Evolutionary conservation across 176 grass and related monocot genomes (phyloP).

Genomic region (Aegilops bicornis): DNA sequence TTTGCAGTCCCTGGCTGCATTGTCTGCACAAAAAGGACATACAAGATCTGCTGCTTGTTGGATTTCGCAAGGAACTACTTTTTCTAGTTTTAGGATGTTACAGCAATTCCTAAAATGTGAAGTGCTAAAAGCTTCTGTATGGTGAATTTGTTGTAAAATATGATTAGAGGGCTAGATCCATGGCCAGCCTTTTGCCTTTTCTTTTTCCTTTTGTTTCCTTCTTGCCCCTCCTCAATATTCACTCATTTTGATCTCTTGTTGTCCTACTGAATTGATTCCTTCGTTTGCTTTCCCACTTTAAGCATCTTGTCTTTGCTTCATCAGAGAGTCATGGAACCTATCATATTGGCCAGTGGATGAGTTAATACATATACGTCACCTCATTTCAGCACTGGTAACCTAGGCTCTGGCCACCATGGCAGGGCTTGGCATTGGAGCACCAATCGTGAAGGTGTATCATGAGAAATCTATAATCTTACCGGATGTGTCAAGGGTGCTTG

Average conservation of each 20-base stretch:
- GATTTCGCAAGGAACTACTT: neutral
- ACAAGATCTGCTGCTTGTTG: neutral
- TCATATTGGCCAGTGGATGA: conserved; percentile 34
- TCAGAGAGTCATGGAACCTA: conserved; percentile 40
- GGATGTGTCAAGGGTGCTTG: conserved; percentile 83
- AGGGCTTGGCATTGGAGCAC: conserved; percentile 35
- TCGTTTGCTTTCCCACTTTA: conserved; percentile 38
- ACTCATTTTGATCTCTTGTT: conserved; percentile 31
- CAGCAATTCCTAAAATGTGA: neutral
- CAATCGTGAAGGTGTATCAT: conserved; percentile 72
- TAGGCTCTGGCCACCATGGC: conserved; percentile 47
- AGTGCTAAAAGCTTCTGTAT: neutral
- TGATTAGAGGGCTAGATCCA: neutral
- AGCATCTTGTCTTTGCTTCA: conserved; percentile 91
- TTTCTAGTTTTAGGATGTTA: neutral
- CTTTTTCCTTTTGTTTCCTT: conserved; percentile 5
- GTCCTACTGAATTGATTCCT: conserved; percentile 22
- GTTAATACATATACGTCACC: conserved; percentile 3
- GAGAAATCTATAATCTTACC: conserved; percentile 65
- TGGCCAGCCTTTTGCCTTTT: conserved; percentile 22
- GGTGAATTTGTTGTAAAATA: conserved; percentile 6
- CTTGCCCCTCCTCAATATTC: neutral
- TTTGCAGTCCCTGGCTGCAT: neutral
- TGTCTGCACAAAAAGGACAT: neutral
- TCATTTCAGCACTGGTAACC: conserved; percentile 19